These are phyloP conservation scores for Aspergillus sp. DNA, from an alignment of 2,329 filamentous ascomycete genomes.

Conservation along the genomic window DNA sequence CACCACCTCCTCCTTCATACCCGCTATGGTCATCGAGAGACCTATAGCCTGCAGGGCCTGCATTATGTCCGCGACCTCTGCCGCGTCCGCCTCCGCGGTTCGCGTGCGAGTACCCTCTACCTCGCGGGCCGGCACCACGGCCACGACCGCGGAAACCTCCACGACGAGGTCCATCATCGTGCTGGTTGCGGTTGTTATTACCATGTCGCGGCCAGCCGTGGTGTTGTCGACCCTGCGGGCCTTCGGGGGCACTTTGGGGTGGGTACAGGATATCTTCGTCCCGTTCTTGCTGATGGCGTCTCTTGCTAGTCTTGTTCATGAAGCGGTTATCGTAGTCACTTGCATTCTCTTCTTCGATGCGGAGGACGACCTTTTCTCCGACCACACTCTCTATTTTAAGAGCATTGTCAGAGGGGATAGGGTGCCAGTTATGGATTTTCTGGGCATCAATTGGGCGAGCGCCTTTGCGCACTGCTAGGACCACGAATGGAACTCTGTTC, in stretches of 20 bases:
- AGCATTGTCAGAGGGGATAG: constrained; percentile 70
- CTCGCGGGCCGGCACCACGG: constrained; percentile 44
- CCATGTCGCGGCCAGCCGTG: constrained; percentile 35
- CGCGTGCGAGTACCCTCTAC: constrained; percentile 39
- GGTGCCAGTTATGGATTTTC: constrained; percentile 82
- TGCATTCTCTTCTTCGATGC: constrained; percentile 75
- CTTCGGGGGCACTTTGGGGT: constrained; percentile 32
- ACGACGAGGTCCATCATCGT: constrained; percentile 49
- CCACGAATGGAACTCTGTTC: constrained; percentile 75
- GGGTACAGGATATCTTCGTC: constrained; percentile 55
- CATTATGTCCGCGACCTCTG: constrained; percentile 54
- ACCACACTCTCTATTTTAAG: constrained; percentile 82
- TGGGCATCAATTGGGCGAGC: constrained; percentile 78
- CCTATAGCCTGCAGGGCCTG: constrained; percentile 61
- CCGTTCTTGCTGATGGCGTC: constrained; percentile 61
- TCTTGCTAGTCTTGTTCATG: constrained; percentile 63
- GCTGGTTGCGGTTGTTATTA: constrained; percentile 41
- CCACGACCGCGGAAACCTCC: constrained; percentile 41
- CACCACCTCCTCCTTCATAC: constrained; percentile 12
- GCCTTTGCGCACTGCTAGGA: constrained; percentile 78
- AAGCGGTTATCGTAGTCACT: constrained; percentile 68
- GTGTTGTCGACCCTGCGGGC: constrained; percentile 28
- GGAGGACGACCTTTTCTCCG: constrained; percentile 81
- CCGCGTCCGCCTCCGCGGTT: constrained; percentile 48
- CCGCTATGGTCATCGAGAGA: constrained; percentile 66